Evolutionary conservation across 129 eudicot species (phyloP).

Genomic region (Centaurea solstitialis): DNA sequence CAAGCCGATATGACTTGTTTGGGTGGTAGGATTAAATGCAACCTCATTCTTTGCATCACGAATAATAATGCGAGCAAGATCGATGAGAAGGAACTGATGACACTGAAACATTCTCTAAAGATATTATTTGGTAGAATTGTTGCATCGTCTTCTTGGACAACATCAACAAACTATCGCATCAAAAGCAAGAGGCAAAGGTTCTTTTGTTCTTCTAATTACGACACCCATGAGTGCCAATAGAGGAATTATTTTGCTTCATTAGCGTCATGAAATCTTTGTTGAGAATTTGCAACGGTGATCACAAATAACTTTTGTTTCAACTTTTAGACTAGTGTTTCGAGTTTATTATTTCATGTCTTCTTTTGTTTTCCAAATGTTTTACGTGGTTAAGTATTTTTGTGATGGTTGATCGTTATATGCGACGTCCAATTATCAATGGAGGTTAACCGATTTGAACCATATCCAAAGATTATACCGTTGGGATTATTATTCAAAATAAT

Average conservation of each 20-base stretch:
- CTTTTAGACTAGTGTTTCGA: constrained; percentile 1
- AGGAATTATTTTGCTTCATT: not conserved
- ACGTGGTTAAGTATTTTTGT: constrained; percentile 1
- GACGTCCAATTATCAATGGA: not conserved
- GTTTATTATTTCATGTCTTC: constrained; percentile 18
- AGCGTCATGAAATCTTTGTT: not conserved
- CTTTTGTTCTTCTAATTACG: constrained; percentile 47
- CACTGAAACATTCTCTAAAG: constrained; percentile 56
- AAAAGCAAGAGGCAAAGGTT: constrained; percentile 96
- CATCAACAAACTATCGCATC: constrained; percentile 51
- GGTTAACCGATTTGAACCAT: not conserved
- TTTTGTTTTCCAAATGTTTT: not conserved
- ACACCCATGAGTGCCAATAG: not conserved
- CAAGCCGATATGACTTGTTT: constrained; percentile 64
- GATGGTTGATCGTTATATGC: not conserved
- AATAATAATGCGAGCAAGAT: not conserved
- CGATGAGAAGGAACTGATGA: constrained; percentile 29
- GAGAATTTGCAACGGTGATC: not conserved
- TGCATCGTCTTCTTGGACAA: constrained; percentile 41
- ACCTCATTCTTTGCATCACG: constrained; percentile 40
- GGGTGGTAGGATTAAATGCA: constrained; percentile 71
- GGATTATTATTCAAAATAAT: no score
- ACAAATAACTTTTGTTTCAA: not conserved
- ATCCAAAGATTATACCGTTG: not conserved
- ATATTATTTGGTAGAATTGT: constrained; percentile 51